Evolutionary conservation across 2,329 filamentous ascomycete species (phyloP), one percentile per base, ranked within the genome.

Genomic region (Fusarium drepaniforme): DNA sequence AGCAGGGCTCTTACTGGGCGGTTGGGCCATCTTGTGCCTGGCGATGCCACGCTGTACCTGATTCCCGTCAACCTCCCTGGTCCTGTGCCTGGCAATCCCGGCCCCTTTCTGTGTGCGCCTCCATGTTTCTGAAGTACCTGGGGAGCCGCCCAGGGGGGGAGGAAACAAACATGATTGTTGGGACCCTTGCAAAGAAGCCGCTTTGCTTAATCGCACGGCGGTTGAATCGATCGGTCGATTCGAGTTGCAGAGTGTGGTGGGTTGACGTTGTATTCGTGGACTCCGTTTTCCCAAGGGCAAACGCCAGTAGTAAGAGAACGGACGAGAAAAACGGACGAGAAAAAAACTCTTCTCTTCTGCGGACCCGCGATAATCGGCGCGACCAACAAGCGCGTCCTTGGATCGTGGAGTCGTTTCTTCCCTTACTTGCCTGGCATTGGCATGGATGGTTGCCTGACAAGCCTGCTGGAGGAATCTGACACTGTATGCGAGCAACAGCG

Each of bases 31-130:
- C 62, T 65, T 68, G 67, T 77, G 66, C 71, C 71, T 75, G 63
- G 59, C 44, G 58, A 72, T 75, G 70, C 66, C 68, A 75, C 72
- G 69, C 63, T 62, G 67, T 63, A 56, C 68, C 73, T 64, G 68
- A 74, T 40, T 68, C 57, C 67, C 42, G 62, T 67, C 56, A 18
- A 13, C 70, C 49, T 51, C 65, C 72, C 60, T 73, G 68, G 68
- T 53, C 49, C 42, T 66, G 74, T 77, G 63, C 74, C 74, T 76
- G 72, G 64, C 64, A 68, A 66, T 67, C 67, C 63, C 59, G 58
- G 51, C 44, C 66, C 60, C 66, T 57, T 57, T 21, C 51, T 46
- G 61, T 58, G 37, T 59, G 59, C 28, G 53, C 68, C 62, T 53
- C 57, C 59, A 56, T 65, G 46, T 57, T 58, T 64, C 57, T 46